Evolutionary conservation across 345 rosid genomes (phyloP).

Genomic region (sweet orange (Citrus sinensis)): DNA sequence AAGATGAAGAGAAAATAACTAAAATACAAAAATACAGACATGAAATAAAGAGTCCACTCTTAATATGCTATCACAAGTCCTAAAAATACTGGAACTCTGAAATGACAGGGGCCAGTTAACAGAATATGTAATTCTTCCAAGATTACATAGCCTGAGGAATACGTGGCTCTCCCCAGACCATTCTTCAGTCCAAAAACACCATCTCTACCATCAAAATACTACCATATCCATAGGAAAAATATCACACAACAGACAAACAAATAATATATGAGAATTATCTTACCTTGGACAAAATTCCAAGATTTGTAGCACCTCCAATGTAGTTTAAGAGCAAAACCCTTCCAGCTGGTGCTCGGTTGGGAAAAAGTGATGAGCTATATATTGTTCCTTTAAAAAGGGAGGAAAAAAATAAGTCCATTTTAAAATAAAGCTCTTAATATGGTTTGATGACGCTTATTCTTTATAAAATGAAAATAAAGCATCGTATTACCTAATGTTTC

Average conservation of each 20-base stretch:
- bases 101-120: too few species aligned
- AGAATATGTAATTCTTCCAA: background rate
- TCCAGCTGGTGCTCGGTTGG: slow-evolving; percentile 81
- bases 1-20: too few species aligned
- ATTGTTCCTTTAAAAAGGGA: slow-evolving; percentile 58
- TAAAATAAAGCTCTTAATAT: background rate
- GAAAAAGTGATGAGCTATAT: slow-evolving; percentile 94
- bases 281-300: slow-evolving; percentile 80
- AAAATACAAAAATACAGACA: too few species aligned
- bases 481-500: slow-evolving; percentile 78
- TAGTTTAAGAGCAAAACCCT: slow-evolving; percentile 76
- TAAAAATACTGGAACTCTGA: too few species aligned
- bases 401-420: background rate
- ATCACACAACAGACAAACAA: background rate
- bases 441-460: background rate
- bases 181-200: background rate
- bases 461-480: background rate
- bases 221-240: background rate
- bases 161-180: background rate
- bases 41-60: too few species aligned
- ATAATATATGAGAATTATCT: background rate
- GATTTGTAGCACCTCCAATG: slow-evolving; percentile 84
- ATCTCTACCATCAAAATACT: background rate
- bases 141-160: background rate
- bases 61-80: too few species aligned